These are phyloP conservation scores for Rhododendron griersonianum DNA, from an alignment of 148 eudicot genomes.

Conservation along the genomic window DNA sequence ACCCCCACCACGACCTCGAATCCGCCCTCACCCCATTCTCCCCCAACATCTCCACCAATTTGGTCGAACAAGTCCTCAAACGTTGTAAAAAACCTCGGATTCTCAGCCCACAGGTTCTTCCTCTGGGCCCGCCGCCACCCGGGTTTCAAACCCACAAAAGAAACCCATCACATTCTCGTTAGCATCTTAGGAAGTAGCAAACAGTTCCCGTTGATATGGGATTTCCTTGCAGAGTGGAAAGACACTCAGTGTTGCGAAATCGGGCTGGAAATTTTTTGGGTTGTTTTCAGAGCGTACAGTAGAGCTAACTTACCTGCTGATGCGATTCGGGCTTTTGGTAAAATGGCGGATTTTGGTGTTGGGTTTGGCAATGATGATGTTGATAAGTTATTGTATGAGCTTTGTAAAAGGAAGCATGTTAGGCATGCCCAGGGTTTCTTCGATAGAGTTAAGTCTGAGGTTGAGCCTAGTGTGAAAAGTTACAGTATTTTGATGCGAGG, in stretches of 20 bases:
- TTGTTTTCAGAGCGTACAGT: slow-evolving; percentile 57
- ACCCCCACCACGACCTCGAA: slow-evolving; percentile 69
- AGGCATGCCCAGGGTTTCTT: slow-evolving; percentile 60
- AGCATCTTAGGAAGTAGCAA: slow-evolving; percentile 59
- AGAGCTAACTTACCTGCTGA: slow-evolving; percentile 64
- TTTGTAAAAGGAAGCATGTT: slow-evolving; percentile 63
- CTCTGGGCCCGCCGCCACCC: slow-evolving; percentile 58
- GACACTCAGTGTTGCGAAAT: slow-evolving; percentile 29
- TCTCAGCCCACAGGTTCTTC: slow-evolving; percentile 83
- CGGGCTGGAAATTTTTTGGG: slow-evolving; percentile 46
- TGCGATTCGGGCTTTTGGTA: slow-evolving; percentile 62
- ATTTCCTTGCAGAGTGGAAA: slow-evolving; percentile 55
- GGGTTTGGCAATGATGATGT: slow-evolving; percentile 41
- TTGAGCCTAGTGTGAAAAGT: slow-evolving; percentile 40
- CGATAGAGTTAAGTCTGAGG: slow-evolving; percentile 41
- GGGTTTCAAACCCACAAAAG: slow-evolving; percentile 39
- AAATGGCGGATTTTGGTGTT: slow-evolving; percentile 69
- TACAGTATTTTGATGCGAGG: slow-evolving; percentile 68
- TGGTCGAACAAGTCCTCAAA: slow-evolving; percentile 69
- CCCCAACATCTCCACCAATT: slow-evolving; percentile 27
- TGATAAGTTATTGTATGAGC: slow-evolving; percentile 54
- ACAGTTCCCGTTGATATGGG: slow-evolving; percentile 80
- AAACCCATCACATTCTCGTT: slow-evolving; percentile 49
- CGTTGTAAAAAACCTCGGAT: slow-evolving; percentile 62
- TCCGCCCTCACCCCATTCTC: slow-evolving; percentile 56